Percentiles rank a stretch among this genome's conserved stretches.
phyloP scores from a whole-genome alignment of 306 rosid genomes.

The Chamaecrista fasciculata region DNA sequence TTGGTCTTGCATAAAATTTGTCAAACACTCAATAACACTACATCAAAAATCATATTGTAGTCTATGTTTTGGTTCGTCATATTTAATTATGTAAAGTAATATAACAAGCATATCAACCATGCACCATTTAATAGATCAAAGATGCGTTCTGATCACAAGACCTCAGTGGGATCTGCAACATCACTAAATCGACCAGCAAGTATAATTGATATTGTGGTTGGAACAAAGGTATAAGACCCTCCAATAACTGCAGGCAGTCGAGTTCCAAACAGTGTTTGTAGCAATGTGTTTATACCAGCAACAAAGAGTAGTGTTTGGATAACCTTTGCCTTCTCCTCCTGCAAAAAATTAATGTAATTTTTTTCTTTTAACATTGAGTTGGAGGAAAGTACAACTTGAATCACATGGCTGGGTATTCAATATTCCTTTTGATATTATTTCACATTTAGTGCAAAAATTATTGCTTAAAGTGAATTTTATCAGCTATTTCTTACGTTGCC shows the following conservation, averaged over 20 bases:
- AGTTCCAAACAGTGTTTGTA: constrained; percentile 77
- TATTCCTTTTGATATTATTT: constrained; percentile 15
- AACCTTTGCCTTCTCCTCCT: constrained; percentile 96
- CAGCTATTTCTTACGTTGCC: constrained; percentile 57
- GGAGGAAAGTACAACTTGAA: constrained; percentile 18
- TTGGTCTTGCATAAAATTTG: not conserved
- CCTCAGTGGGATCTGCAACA: constrained; percentile 63
- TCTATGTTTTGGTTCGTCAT: not conserved
- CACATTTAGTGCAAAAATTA: not conserved
- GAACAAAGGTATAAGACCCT: constrained; percentile 92
- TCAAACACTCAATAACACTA: not conserved
- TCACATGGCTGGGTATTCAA: constrained; percentile 6
- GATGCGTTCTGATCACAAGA: constrained; percentile 41
- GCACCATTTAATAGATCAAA: constrained; percentile 14
- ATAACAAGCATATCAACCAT: constrained; percentile 22
- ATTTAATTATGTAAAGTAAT: constrained; percentile 15
- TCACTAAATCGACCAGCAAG: constrained; percentile 85
- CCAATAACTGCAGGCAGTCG: constrained; percentile 95
- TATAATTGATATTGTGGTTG: constrained; percentile 92
- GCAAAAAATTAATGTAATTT: constrained; percentile 13
- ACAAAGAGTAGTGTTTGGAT: constrained; percentile 95
- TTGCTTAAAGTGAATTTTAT: not conserved
- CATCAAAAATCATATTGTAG: not conserved
- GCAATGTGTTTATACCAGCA: constrained; percentile 93
- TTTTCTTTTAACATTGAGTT: not conserved